These are phyloP conservation scores for Aegle marmelos DNA, from an alignment of 345 rosid genomes.

Conservation along the genomic window DNA sequence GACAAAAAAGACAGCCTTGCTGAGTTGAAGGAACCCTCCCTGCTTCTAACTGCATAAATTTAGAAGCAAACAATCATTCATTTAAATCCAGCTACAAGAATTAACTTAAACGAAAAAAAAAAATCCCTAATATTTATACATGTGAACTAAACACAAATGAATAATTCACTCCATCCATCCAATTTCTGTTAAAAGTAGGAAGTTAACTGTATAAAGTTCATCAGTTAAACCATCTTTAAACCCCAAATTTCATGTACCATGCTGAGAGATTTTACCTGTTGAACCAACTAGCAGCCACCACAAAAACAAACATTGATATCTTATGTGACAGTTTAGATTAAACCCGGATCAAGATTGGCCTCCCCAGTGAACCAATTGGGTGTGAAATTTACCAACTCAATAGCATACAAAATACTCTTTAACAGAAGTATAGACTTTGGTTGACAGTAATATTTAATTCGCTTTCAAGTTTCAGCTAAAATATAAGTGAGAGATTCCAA, in stretches of 20 bases:
- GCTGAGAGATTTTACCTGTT: background rate
- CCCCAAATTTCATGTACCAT: background rate
- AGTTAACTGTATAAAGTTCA: background rate
- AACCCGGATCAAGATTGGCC: background rate
- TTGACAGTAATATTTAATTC: background rate
- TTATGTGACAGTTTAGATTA: background rate
- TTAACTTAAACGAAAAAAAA: background rate
- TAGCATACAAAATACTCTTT: background rate
- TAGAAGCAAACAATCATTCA: constrained; percentile 7
- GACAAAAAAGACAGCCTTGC: constrained; percentile 44
- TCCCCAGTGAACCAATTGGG: background rate
- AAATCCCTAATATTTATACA: background rate
- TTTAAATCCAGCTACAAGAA: background rate
- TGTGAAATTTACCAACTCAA: background rate
- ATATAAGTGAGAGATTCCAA: background rate
- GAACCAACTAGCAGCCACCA: background rate
- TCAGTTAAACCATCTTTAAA: background rate
- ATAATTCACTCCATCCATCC: background rate
- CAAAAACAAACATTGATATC: background rate
- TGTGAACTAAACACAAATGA: background rate
- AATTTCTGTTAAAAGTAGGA: background rate
- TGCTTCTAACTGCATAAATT: constrained; percentile 43
- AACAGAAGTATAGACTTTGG: background rate
- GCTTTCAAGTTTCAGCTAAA: background rate
- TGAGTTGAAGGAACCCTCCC: constrained; percentile 34